Evolutionary conservation across 2,329 filamentous ascomycete species (phyloP).

Genomic region (Westerdykella ornata): DNA sequence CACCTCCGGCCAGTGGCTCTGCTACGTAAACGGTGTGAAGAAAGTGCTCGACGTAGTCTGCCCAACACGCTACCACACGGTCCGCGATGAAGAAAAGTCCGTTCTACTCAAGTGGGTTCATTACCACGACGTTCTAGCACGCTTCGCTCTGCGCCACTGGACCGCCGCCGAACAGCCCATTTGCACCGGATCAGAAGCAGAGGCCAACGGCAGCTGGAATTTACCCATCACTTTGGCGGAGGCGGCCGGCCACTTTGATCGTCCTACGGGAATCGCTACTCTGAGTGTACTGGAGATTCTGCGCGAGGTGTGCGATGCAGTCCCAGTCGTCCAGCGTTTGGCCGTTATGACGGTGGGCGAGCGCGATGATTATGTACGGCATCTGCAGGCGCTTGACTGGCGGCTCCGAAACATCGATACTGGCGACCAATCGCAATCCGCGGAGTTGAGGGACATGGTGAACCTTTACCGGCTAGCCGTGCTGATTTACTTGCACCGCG

Average conservation of each 20-base stretch:
- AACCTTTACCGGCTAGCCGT: constrained; percentile 12
- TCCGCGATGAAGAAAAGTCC: constrained; percentile 2
- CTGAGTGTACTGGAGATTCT: constrained; percentile 4
- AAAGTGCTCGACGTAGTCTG: constrained; percentile 2
- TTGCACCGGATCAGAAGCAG: not conserved
- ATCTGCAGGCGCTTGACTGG: constrained; percentile 9
- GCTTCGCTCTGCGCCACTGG: constrained; percentile 12
- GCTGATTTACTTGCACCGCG: constrained; percentile 13
- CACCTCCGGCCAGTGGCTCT: constrained; percentile 11
- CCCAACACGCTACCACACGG: constrained; percentile 1
- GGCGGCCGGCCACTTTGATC: too few relatives aligned
- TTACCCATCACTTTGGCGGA: too few relatives aligned
- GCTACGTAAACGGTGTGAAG: constrained; percentile 11
- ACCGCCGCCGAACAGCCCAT: not conserved
- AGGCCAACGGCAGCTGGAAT: not conserved
- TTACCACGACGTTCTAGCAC: constrained; percentile 14
- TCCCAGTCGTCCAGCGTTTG: constrained; percentile 1
- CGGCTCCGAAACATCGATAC: constrained; percentile 6
- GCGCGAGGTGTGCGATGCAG: constrained; percentile 8
- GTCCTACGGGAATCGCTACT: not conserved
- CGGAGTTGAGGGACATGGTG: not conserved
- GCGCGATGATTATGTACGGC: constrained; percentile 5
- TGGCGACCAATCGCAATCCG: not conserved
- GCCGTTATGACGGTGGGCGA: constrained; percentile 1
- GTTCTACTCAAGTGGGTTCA: constrained; percentile 15